Percentiles rank a stretch among this genome's conserved stretches.
These are phyloP conservation scores for Gossypium schwendimanii DNA, from an alignment of 441 rosid species.

Conservation along the genomic window DNA sequence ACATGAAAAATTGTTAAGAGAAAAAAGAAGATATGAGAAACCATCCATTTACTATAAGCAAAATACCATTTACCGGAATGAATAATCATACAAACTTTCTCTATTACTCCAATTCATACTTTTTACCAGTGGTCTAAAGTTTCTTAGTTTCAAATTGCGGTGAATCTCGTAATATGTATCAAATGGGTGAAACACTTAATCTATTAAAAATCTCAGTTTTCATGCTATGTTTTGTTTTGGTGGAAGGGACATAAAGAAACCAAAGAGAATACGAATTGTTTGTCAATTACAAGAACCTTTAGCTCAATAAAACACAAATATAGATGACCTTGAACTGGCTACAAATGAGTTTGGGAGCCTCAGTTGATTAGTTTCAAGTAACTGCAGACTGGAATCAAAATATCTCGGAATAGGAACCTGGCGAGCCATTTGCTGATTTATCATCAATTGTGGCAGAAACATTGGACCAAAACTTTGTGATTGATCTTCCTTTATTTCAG, in stretches of 20 bases:
- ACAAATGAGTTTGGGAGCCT: conserved; percentile 6
- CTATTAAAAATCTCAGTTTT: neutral
- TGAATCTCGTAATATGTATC: neutral
- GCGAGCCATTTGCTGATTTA: conserved; percentile 13
- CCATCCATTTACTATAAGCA: neutral
- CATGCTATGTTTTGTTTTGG: neutral
- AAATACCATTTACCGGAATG: neutral
- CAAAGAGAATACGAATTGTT: neutral
- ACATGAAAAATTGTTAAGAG: conserved; percentile 3
- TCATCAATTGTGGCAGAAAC: neutral
- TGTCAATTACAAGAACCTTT: neutral
- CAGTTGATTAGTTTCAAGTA: conserved; percentile 9
- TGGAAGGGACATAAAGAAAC: neutral
- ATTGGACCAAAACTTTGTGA: conserved; percentile 6
- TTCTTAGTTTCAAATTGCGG: neutral
- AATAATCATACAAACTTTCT: neutral
- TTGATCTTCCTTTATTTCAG: conserved; percentile 5
- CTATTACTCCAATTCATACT: neutral
- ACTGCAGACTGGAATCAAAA: conserved; percentile 6
- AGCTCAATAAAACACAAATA: neutral
- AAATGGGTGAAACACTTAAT: neutral
- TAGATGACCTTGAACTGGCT: conserved; percentile 19
- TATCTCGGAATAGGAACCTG: conserved; percentile 12
- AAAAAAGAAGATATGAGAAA: neutral
- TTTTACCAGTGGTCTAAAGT: neutral